phyloP scores from a whole-genome alignment of 495 filamentous ascomycete species.

The Patellaria atrata region DNA sequence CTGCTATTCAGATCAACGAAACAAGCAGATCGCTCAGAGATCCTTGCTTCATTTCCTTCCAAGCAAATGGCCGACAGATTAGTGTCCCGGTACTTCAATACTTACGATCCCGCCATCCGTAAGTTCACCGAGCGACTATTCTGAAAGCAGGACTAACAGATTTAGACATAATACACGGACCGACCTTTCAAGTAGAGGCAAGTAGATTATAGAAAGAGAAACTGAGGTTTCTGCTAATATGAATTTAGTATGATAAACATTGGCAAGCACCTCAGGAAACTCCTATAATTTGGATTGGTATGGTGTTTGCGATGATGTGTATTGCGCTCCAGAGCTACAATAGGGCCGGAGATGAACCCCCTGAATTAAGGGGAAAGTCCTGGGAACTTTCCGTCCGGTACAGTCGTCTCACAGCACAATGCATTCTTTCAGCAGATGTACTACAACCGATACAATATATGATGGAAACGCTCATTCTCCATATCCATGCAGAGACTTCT shows the following conservation, averaged over 20 bases:
- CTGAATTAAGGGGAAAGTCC: constrained; percentile 46
- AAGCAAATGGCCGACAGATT: constrained; percentile 71
- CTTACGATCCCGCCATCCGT: constrained; percentile 58
- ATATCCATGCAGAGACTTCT: constrained; percentile 67
- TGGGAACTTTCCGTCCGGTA: constrained; percentile 61
- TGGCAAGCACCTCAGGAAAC: constrained; percentile 75
- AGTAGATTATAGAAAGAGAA: not conserved
- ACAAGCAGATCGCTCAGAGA: constrained; percentile 53
- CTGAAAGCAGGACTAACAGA: not conserved
- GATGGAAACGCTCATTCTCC: constrained; percentile 79
- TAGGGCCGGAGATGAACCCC: constrained; percentile 79
- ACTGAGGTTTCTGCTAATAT: not conserved
- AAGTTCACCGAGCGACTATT: constrained; percentile 16
- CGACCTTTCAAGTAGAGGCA: constrained; percentile 56
- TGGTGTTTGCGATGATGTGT: constrained; percentile 78
- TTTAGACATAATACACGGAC: constrained; percentile 67
- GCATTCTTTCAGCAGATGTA: constrained; percentile 74
- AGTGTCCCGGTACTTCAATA: constrained; percentile 57
- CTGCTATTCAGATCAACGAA: constrained; percentile 61
- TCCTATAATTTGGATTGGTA: constrained; percentile 74
- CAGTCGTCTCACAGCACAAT: constrained; percentile 70
- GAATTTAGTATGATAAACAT: constrained; percentile 57
- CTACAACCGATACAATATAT: constrained; percentile 73
- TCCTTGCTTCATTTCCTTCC: constrained; percentile 64
- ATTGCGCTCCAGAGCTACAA: constrained; percentile 85